Evolutionary conservation across 2,329 filamentous ascomycete genomes (phyloP), one percentile per base, ranked within the genome.

Genomic region (Aspergillus sp.): DNA sequence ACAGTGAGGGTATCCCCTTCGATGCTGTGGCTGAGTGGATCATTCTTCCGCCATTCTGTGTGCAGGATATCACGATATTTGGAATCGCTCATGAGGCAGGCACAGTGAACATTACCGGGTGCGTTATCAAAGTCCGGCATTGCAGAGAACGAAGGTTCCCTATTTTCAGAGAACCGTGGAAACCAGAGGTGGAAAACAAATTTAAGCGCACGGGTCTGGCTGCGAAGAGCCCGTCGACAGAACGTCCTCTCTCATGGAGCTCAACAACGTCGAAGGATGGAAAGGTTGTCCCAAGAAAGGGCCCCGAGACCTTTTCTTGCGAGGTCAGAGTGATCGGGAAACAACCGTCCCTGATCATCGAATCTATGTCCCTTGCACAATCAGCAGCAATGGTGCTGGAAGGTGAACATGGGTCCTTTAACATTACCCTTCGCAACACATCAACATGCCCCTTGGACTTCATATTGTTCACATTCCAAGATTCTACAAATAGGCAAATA

Each of bases 351-450:
- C 76, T 97, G 3, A 75, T 85, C 3, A 80, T 96, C 17, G 87
- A 89, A 64, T 86, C 86, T 7, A 88, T 87, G 3, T 90, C 87
- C 11, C 79, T 96, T 1, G 83, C 88, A 0, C 92, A 96, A 64
- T 89, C 88, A 19, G 89, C 90, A 9, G 76, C 96, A 33, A 96
- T 96, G 91, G 81, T 99, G 10, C 78, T 99, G 5, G 93, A 97
- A 73, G 94, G 94, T 41, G 93, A 99, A 71, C 82, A 82, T 19
- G 86, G 85, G 60, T 77, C 78, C 0, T 95, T 97, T 65, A 86
- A 83, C 0, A 80, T 96, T 14, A 92, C 88, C 0, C 75, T 97
- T 13, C 82, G 88, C 59, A 99, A 99, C 59, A 77, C 84, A 8
- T 94, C 90, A 0, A 68, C 79, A 1, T 91, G 87, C 1, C 79